Evolutionary conservation across 805 yeast species (phyloP).

Genomic region (Starmerella potacharoeniae): DNA sequence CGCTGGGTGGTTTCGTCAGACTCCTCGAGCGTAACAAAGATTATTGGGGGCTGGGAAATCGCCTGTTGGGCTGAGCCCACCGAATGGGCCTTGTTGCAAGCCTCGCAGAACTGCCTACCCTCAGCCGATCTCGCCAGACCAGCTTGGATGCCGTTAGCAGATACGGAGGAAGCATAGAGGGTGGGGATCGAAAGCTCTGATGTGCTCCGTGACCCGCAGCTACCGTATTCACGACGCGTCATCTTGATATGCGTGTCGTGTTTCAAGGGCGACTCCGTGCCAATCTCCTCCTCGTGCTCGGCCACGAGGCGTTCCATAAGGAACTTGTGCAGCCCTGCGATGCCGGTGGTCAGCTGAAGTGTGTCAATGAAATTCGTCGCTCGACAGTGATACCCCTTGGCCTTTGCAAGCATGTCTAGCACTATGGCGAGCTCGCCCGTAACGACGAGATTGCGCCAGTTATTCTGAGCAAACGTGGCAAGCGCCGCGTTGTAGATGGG

Average conservation of each 20-base stretch:
- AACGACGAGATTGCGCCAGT: slow-evolving; percentile 31
- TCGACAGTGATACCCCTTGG: slow-evolving; percentile 65
- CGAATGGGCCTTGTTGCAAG: slow-evolving; percentile 41
- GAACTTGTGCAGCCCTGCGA: background rate
- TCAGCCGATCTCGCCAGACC: slow-evolving; percentile 19
- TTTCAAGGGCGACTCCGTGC: background rate
- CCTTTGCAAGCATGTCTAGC: slow-evolving; percentile 81
- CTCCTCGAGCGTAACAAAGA: slow-evolving; percentile 25
- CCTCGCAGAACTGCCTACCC: slow-evolving; percentile 37
- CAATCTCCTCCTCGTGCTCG: slow-evolving; percentile 12
- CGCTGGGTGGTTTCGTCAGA: background rate
- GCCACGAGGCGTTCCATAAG: background rate
- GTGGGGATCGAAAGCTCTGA: background rate
- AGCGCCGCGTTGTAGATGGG: slow-evolving; percentile 56
- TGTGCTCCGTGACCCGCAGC: slow-evolving; percentile 18
- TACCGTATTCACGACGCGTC: slow-evolving; percentile 12
- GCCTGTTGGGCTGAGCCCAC: slow-evolving; percentile 39
- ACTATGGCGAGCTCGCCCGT: slow-evolving; percentile 78
- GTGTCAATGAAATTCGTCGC: slow-evolving; percentile 65
- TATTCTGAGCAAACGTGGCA: slow-evolving; percentile 40
- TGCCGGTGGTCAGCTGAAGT: slow-evolving; percentile 27
- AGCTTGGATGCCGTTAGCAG: slow-evolving; percentile 16
- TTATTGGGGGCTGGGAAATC: slow-evolving; percentile 49
- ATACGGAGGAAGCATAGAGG: slow-evolving; percentile 11
- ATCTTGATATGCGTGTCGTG: background rate